Base-by-base conservation (phyloP, 306 rosid species). In the Crotalaria pallida region DNA sequence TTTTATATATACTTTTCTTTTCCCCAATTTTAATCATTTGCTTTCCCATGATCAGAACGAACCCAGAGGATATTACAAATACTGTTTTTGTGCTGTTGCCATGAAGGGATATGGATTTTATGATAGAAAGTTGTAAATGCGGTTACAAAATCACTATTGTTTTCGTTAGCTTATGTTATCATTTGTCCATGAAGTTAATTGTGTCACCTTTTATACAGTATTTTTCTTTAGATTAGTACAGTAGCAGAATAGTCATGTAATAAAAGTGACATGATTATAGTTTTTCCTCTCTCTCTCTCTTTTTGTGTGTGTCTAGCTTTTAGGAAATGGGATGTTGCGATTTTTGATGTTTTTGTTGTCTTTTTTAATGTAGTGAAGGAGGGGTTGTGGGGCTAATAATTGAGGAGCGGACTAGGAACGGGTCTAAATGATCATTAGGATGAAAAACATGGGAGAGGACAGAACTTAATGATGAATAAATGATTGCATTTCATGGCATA, bases 401-500 rank as follows among this genome's bases (percentile, higher is more conserved):
- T 62, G 62, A 15, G 41, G 23, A 65, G 27, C 24, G 75, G 71
- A 70, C 61, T 74, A n/a, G n/a, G 19, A 31, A 44, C 15, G 43
- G 55, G 64, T 45, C 53, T 59, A 67, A 64, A 67, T 72, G 31
- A 65, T 73, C 24, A n/a, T 66, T 73, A 58, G 56, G 58, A 45
- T 48, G 74, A 50, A 75, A 48, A 48, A 61, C 56, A 67, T 74
- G 74, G 55, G 21, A 44, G 68, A 58, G 24, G 53, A 52, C 72
- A 75, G 4, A 69, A 26, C 50, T 45, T 63, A 43, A 75, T 82
- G 52, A 82, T 82, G 73, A 55, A 65, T 49, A 29, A 70, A 78
- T 82, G 81, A 82, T 82, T 78, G 60, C 52, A 29, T n/a, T 70
- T 29, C 72, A 40, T 64, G 31, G 51, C 74, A 69, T 65, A 47